phyloP scores from a whole-genome alignment of 208 protist genomes.

The Trypanosoma scelopori region DNA sequence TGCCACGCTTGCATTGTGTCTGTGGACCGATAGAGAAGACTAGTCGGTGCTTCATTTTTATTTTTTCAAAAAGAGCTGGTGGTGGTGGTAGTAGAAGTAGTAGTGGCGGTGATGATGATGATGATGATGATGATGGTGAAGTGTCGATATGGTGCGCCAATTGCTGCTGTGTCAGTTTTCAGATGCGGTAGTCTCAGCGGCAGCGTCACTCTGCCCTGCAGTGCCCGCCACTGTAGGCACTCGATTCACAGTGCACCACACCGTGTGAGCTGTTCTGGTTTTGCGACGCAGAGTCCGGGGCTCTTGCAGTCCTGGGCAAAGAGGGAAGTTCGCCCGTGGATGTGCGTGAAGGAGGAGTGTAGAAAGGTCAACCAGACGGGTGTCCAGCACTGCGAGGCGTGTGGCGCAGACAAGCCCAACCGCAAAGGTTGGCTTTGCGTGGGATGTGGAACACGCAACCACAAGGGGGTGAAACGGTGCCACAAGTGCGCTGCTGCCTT shows the following conservation, averaged over 20 bases:
- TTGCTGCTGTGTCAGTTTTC: background rate
- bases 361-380: constrained; percentile 48
- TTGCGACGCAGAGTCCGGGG: constrained; percentile 15
- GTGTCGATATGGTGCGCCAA: background rate
- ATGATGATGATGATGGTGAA: background rate
- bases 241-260: background rate
- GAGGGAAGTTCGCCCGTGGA: constrained; percentile 59
- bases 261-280: background rate
- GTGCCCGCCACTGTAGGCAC: background rate
- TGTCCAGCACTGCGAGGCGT: constrained; percentile 44
- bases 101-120: too few relatives aligned
- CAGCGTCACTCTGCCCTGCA: background rate
- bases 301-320: constrained; percentile 66
- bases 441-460: constrained; percentile 59
- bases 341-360: constrained; percentile 76
- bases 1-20: too few relatives aligned
- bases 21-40: too few relatives aligned
- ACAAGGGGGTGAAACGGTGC: constrained; percentile 75
- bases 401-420: constrained; percentile 54
- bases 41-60: too few relatives aligned
- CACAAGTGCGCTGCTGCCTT: constrained; percentile 50
- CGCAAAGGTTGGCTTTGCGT: constrained; percentile 80
- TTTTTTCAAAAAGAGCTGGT: too few relatives aligned
- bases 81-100: too few relatives aligned
- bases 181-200: background rate